Evolutionary conservation across 495 filamentous ascomycete species (phyloP).

Genomic region (Parathielavia hyrcaniae): DNA sequence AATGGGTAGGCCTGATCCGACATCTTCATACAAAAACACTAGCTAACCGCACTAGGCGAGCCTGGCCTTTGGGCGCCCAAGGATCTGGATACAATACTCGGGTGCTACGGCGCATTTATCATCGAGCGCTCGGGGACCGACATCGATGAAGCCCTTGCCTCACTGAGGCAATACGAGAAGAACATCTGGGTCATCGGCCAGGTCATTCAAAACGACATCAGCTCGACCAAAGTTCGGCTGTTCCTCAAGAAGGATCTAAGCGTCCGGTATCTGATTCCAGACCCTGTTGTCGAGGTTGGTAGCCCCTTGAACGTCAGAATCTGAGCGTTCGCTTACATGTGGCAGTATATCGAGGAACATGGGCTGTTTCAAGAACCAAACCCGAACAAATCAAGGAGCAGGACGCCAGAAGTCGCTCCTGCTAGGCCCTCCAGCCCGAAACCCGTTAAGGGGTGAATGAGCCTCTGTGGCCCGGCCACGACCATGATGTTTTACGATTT

Average conservation of each 20-base stretch:
- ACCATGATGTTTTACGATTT: not conserved
- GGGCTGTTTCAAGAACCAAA: conserved; percentile 59
- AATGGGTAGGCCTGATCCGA: conserved; percentile 44
- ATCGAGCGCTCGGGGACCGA: conserved; percentile 87
- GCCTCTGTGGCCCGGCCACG: not conserved
- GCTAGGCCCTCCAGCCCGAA: conserved; percentile 8
- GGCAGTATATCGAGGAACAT: conserved; percentile 68
- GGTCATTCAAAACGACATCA: conserved; percentile 84
- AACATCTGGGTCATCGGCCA: conserved; percentile 88
- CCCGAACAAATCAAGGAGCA: conserved; percentile 31
- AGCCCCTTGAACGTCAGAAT: not conserved
- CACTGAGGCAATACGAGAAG: conserved; percentile 57
- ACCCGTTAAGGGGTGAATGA: conserved; percentile 13
- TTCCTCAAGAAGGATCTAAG: conserved; percentile 79
- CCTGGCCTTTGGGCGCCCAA: conserved; percentile 70
- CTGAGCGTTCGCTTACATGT: conserved; percentile 39
- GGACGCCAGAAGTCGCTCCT: conserved; percentile 4
- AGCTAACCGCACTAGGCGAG: conserved; percentile 30
- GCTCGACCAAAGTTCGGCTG: conserved; percentile 79
- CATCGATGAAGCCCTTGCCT: conserved; percentile 72
- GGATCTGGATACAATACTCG: conserved; percentile 84
- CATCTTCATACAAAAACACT: not conserved
- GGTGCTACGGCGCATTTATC: conserved; percentile 79
- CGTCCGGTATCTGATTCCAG: conserved; percentile 37
- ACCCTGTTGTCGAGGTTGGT: conserved; percentile 29